Percentiles rank a stretch among this genome's conserved stretches.
phyloP scores from a whole-genome alignment of 2,329 filamentous ascomycete genomes.

The Clonostachys sp. region DNA sequence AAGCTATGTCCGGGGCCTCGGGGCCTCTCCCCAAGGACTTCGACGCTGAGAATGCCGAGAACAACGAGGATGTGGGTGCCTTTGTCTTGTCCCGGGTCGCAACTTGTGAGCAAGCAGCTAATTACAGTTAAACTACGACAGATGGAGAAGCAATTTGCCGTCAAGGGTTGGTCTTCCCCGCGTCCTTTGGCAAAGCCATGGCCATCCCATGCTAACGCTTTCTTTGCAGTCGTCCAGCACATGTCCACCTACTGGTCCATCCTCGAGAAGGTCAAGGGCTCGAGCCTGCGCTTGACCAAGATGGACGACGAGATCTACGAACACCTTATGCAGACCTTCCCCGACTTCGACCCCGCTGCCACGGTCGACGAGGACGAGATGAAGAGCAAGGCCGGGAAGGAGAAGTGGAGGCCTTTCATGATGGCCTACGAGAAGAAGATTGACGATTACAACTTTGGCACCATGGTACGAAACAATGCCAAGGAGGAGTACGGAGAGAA shows the following conservation, averaged over 20 bases:
- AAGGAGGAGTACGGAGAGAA: constrained; percentile 83
- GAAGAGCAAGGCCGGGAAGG: constrained; percentile 97
- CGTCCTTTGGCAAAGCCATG: constrained; percentile 55
- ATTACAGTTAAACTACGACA: constrained; percentile 23
- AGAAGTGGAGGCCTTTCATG: constrained; percentile 92
- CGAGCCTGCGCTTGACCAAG: constrained; percentile 85
- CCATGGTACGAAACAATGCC: constrained; percentile 76
- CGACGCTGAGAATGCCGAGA: constrained; percentile 50
- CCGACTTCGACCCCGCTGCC: constrained; percentile 80
- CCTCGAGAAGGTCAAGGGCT: constrained; percentile 85
- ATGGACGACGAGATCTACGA: constrained; percentile 92
- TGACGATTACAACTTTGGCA: constrained; percentile 98
- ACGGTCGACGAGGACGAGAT: constrained; percentile 88
- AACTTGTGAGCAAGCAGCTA: not conserved
- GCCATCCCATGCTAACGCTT: constrained; percentile 1
- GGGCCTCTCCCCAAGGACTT: constrained; percentile 48
- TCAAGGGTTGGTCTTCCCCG: constrained; percentile 64
- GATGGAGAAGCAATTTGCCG: constrained; percentile 99
- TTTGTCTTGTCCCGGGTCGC: not conserved
- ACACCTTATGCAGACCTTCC: constrained; percentile 83
- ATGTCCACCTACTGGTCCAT: constrained; percentile 97
- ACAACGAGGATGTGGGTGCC: constrained; percentile 50
- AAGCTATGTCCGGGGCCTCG: constrained; percentile 24
- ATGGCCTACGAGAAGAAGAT: constrained; percentile 89
- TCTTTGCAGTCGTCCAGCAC: constrained; percentile 71